phyloP scores from a whole-genome alignment of 2,329 filamentous ascomycete genomes.

The Rosellinia necatrix region DNA sequence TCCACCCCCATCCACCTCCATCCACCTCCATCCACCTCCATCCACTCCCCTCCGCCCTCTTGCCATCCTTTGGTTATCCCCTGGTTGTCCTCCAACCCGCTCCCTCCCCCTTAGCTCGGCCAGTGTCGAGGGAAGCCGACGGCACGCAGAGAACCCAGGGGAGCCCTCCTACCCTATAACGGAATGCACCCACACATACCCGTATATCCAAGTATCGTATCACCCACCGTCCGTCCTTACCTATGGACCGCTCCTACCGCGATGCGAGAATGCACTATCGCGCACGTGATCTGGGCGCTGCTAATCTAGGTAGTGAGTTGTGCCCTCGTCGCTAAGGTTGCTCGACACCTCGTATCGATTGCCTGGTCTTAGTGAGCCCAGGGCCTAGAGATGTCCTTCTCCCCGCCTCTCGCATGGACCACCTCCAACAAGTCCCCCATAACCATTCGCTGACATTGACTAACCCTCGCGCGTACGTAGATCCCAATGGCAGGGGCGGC shows the following conservation, averaged over 20 bases:
- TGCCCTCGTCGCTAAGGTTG: no score
- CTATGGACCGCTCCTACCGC: not conserved
- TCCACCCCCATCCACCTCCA: no score
- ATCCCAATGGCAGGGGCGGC: conserved; percentile 55
- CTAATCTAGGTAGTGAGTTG: conserved; percentile 13
- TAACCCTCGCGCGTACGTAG: conserved; percentile 48
- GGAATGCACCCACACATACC: not conserved
- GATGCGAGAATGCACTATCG: conserved; percentile 1
- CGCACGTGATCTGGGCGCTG: not conserved
- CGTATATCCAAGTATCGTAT: no score
- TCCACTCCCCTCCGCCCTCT: not conserved
- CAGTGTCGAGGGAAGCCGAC: no score
- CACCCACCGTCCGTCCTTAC: no score
- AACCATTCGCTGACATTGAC: not conserved
- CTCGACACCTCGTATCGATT: no score
- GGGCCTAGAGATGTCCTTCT: not conserved
- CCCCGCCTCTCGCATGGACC: no score
- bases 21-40: no score
- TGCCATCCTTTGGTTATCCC: not conserved
- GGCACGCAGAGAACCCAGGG: not conserved
- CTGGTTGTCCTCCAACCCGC: no score
- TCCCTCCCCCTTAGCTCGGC: no score
- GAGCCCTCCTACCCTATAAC: not conserved
- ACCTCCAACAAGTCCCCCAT: not conserved
- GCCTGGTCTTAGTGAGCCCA: not conserved